These are phyloP conservation scores for Agarophyton chilense DNA, from an alignment of 23 red algal genomes.

Conservation along the genomic window DNA sequence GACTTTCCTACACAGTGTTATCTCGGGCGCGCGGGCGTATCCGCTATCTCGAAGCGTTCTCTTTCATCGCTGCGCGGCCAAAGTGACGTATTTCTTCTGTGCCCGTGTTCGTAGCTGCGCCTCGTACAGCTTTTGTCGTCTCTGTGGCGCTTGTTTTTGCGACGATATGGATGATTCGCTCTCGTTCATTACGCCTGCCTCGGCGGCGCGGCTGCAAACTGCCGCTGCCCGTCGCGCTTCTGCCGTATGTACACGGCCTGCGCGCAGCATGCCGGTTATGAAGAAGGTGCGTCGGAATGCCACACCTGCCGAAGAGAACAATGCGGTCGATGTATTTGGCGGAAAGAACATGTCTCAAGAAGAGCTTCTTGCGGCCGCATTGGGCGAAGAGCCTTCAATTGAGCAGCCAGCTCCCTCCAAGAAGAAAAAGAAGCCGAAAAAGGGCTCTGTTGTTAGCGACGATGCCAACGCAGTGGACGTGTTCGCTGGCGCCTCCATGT, in stretches of 20 bases:
- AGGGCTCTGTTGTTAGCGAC: slow-evolving; percentile 16
- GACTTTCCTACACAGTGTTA: no score
- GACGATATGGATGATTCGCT: not conserved
- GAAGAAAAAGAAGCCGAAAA: slow-evolving; percentile 64
- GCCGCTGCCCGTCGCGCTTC: not conserved
- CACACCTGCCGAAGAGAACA: slow-evolving; percentile 21
- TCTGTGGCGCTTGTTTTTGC: not conserved
- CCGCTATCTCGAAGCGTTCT: not conserved
- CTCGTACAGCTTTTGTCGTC: not conserved
- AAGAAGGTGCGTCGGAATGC: slow-evolving; percentile 22
- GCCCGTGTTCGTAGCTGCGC: not conserved
- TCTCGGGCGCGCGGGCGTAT: not conserved
- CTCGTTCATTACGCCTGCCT: slow-evolving; percentile 35
- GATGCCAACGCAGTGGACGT: slow-evolving; percentile 88
- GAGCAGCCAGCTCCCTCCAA: not conserved
- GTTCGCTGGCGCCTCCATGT: slow-evolving; percentile 60
- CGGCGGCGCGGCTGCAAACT: slow-evolving; percentile 5
- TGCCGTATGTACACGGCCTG: not conserved
- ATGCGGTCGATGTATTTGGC: slow-evolving; percentile 65
- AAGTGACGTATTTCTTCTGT: no score
- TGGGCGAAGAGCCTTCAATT: not conserved
- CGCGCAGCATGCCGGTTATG: slow-evolving; percentile 33
- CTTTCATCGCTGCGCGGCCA: not conserved
- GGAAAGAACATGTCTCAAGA: slow-evolving; percentile 53
- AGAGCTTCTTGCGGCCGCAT: slow-evolving; percentile 39